phyloP scores from a whole-genome alignment of 2,329 filamentous ascomycete genomes.

The Xylariales sp. region DNA sequence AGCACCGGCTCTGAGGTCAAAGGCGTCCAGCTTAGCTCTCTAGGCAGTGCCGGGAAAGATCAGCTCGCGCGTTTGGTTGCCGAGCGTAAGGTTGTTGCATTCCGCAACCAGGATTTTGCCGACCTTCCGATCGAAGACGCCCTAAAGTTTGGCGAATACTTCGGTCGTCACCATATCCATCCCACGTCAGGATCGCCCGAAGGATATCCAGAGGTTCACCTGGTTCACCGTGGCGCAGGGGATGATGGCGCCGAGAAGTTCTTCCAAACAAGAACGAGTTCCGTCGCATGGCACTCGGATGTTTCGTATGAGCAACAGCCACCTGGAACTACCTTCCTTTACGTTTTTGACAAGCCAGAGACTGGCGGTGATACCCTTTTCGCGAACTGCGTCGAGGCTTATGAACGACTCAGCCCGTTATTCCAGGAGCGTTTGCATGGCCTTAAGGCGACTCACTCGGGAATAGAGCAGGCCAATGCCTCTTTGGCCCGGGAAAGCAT shows the following conservation, averaged over 20 bases:
- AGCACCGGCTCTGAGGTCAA: constrained; percentile 69
- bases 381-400: constrained; percentile 73
- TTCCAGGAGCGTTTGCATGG: constrained; percentile 80
- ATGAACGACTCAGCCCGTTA: constrained; percentile 70
- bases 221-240: constrained; percentile 69
- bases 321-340: constrained; percentile 84
- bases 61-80: constrained; percentile 72
- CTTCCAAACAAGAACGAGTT: constrained; percentile 66
- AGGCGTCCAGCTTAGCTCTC: constrained; percentile 65
- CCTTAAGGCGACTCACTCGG: constrained; percentile 75
- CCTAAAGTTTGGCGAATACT: constrained; percentile 67
- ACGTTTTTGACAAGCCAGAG: constrained; percentile 75
- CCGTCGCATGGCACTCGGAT: constrained; percentile 85
- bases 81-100: constrained; percentile 73
- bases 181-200: constrained; percentile 71
- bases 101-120: constrained; percentile 70
- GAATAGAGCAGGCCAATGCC: constrained; percentile 71
- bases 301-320: constrained; percentile 86
- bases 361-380: constrained; percentile 85
- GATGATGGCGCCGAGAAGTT: constrained; percentile 57
- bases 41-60: constrained; percentile 66
- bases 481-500: constrained; percentile 64
- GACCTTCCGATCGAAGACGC: constrained; percentile 66
- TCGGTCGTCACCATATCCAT: constrained; percentile 77
- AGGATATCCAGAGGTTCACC: constrained; percentile 69